These are phyloP conservation scores for Starmerella stigmatis DNA, from an alignment of 805 yeast species.

Conservation along the genomic window DNA sequence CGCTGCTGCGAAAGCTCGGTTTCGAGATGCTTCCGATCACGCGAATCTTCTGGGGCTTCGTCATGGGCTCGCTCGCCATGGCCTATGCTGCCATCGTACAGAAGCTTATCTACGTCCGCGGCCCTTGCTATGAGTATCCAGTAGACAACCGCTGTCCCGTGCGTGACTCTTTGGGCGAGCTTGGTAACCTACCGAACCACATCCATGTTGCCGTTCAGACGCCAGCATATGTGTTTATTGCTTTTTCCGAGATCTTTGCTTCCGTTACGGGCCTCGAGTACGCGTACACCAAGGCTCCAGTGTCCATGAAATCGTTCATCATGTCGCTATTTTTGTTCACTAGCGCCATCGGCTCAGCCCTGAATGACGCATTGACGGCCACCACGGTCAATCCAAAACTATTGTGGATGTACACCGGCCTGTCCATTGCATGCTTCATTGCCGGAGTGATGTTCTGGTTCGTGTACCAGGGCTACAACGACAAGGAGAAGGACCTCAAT, in stretches of 20 bases:
- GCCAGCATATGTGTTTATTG: conserved; percentile 65
- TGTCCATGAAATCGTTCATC: conserved; percentile 52
- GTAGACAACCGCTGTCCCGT: conserved; percentile 23
- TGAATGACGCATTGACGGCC: conserved; percentile 62
- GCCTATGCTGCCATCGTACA: conserved; percentile 68
- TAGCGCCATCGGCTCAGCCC: conserved; percentile 66
- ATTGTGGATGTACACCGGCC: conserved; percentile 57
- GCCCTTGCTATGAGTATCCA: conserved; percentile 64
- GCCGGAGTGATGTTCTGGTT: conserved; percentile 57
- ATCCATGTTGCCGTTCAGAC: conserved; percentile 61
- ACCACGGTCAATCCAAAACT: conserved; percentile 59
- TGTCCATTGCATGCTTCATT: conserved; percentile 47
- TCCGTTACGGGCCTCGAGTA: conserved; percentile 74
- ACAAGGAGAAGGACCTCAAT: conserved; percentile 9
- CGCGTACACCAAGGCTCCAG: conserved; percentile 76
- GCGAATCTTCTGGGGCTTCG: conserved; percentile 60
- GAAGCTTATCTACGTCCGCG: conserved; percentile 53
- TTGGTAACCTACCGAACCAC: conserved; percentile 36
- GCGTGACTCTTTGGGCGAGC: conserved; percentile 10
- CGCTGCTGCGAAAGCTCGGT: conserved; percentile 39
- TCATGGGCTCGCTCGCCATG: conserved; percentile 56
- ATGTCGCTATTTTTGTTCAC: conserved; percentile 55
- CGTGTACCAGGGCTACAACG: conserved; percentile 33
- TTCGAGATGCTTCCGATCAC: conserved; percentile 59
- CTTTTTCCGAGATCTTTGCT: conserved; percentile 66